Evolutionary conservation across 352 stramenopile species (phyloP).

Genomic region (Globisporangium perplexum): DNA sequence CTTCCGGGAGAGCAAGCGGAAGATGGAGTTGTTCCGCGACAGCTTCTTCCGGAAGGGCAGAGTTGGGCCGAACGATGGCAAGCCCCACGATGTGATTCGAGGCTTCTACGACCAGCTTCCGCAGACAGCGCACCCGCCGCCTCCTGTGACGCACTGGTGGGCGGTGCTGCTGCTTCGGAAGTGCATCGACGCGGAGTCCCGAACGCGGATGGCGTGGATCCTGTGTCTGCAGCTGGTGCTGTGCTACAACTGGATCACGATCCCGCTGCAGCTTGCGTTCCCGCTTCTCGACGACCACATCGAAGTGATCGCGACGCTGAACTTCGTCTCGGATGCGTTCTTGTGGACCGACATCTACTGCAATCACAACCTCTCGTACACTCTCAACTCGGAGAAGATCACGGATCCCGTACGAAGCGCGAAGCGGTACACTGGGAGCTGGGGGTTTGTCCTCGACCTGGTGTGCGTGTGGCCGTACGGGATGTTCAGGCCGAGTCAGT

Average conservation of each 20-base stretch:
- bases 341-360: slow-evolving; percentile 45
- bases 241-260: slow-evolving; percentile 50
- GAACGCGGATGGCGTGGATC: slow-evolving; percentile 39
- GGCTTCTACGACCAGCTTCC: slow-evolving; percentile 50
- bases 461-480: slow-evolving; percentile 31
- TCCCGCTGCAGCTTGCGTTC: slow-evolving; percentile 49
- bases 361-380: slow-evolving; percentile 45
- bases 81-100: slow-evolving; percentile 34
- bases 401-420: slow-evolving; percentile 27
- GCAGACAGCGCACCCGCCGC: slow-evolving; percentile 15
- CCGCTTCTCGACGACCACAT: slow-evolving; percentile 21
- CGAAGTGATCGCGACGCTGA: slow-evolving; percentile 25
- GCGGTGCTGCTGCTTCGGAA: slow-evolving; percentile 18
- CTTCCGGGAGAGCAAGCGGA: slow-evolving; percentile 14
- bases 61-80: slow-evolving; percentile 16
- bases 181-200: slow-evolving; percentile 37
- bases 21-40: slow-evolving; percentile 21
- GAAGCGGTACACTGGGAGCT: slow-evolving; percentile 28
- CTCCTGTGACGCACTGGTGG: slow-evolving; percentile 25
- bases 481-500: slow-evolving; percentile 19
- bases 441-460: slow-evolving; percentile 26
- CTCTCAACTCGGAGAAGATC: slow-evolving; percentile 42
- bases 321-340: slow-evolving; percentile 24
- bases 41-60: slow-evolving; percentile 29
- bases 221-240: slow-evolving; percentile 27